Percentiles rank a stretch among this genome's conserved stretches.
Evolutionary conservation across 164 flowering plant genomes (phyloP).

Genomic region (Warburgia ugandensis): DNA sequence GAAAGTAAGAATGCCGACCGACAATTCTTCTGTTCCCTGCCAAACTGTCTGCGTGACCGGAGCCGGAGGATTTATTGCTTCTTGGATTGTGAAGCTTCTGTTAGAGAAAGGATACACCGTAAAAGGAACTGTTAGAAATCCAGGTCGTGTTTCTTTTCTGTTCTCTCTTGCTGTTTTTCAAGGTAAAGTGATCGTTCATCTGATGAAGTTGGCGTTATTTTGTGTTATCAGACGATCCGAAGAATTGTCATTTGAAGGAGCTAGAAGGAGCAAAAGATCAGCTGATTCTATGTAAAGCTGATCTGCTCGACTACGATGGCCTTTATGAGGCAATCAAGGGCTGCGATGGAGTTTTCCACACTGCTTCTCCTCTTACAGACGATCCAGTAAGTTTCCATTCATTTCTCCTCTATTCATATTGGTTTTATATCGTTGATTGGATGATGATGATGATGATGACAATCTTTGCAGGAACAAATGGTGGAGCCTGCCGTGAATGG

Average conservation of each 20-base stretch:
- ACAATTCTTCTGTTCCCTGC: slow-evolving; percentile 21
- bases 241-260: slow-evolving; percentile 72
- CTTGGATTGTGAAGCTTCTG: slow-evolving; percentile 77
- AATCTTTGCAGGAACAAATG: slow-evolving; percentile 57
- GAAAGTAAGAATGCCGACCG: slow-evolving; percentile 26
- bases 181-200: neutral
- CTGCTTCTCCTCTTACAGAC: slow-evolving; percentile 95
- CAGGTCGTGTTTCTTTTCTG: slow-evolving; percentile 28
- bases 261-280: slow-evolving; percentile 79
- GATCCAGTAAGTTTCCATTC: slow-evolving; percentile 56
- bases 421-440: neutral
- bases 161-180: neutral
- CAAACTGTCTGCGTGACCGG: slow-evolving; percentile 79
- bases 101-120: slow-evolving; percentile 63
- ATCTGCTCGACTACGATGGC: slow-evolving; percentile 67
- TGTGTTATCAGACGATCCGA: slow-evolving; percentile 71
- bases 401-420: neutral
- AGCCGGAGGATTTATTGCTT: slow-evolving; percentile 82
- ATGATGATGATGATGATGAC: neutral
- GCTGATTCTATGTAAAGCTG: slow-evolving; percentile 57
- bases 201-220: neutral
- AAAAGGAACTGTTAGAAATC: slow-evolving; percentile 70
- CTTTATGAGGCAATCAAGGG: slow-evolving; percentile 65
- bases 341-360: slow-evolving; percentile 92
- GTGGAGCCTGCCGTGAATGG: slow-evolving; percentile 96